Conservation (phyloP, 805 yeast genomes). For the Barnettozyma salicaria region DNA sequence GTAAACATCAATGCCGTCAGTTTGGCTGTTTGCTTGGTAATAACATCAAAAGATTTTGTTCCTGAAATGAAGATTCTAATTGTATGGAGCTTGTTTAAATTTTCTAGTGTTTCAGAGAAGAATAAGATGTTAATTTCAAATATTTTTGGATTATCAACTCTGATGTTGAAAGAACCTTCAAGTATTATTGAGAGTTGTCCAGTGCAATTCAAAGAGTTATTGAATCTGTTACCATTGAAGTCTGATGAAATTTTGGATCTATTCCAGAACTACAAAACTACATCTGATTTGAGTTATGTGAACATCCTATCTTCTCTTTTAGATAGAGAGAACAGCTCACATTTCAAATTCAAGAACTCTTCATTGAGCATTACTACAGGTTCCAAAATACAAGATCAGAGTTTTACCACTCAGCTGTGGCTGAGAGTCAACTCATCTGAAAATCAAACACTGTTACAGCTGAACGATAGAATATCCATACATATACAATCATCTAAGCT, state of each 20-base stretch:
- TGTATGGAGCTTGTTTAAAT: constrained; percentile 5
- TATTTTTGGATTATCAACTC: neutral
- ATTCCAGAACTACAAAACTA: neutral
- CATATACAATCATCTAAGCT: constrained; percentile 30
- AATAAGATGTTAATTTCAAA: constrained; percentile 6
- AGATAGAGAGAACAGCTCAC: constrained; percentile 16
- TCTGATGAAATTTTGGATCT: neutral
- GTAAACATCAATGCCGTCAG: neutral
- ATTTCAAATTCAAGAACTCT: constrained; percentile 27
- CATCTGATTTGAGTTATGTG: constrained; percentile 4
- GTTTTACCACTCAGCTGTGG: constrained; percentile 27
- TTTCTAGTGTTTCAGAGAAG: constrained; percentile 2
- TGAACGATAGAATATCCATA: constrained; percentile 18
- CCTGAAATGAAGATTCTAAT: neutral
- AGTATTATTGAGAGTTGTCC: neutral
- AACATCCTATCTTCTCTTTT: constrained; percentile 10
- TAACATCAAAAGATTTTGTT: neutral
- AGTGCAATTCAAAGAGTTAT: constrained; percentile 2
- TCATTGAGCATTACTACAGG: constrained; percentile 17
- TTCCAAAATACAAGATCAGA: neutral
- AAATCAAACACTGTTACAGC: constrained; percentile 26
- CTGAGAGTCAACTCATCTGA: constrained; percentile 25
- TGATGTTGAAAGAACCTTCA: constrained; percentile 1
- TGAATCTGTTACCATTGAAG: neutral
- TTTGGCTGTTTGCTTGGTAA: too few species aligned